Base-by-base conservation (phyloP, 2,329 filamentous ascomycete genomes). In the Colletotrichum navitas region DNA sequence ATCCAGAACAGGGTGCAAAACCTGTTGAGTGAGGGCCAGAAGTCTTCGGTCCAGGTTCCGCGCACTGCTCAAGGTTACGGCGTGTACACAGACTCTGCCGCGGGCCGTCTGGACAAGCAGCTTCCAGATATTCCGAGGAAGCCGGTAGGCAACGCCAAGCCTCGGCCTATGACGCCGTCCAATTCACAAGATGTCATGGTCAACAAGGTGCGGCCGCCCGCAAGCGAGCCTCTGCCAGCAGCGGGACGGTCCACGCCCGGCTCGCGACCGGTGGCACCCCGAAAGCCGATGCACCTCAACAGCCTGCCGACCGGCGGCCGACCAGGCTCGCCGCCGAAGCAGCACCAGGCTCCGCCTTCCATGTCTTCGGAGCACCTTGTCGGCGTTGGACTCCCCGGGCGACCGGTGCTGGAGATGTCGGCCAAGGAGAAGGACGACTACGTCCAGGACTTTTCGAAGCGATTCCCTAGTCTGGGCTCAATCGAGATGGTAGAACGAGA, bases 1-100 rank as follows among this genome's bases (percentile, higher is more conserved):
- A 99, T 99, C 76, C 94, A 98, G 79, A 94, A 93, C 78, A 92
- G 95, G 74, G 94, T 99, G 66, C 93, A 97, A 83, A 94, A 90
- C 61, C 85, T 98, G 61, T 84, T 99, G 21, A 91, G 91, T 72
- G 95, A 98, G 77, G 94, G 92, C 51, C 89, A 90, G 76, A 90
- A 86, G 74, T 85, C 89, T 6, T 82, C 86, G 0, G 79, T 87
- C 1, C 82, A 84, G 18, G 87, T 89, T 36, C 90, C 91, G 75
- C 83, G 86, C 61, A 97, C 94, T 0, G 95, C 95, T 0, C 91
- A 95, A 74, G 95, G 95, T 0, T 98, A 98, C 79, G 96, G 96
- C 10, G 91, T 91, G 72, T 98, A 93, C 80, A 94, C 95, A 26
- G 93, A 91, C 74, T 76, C 80, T 21, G 76, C 79, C 5, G 77